Base-by-base conservation (phyloP, 345 rosid species). In the Barbarea vulgaris region DNA sequence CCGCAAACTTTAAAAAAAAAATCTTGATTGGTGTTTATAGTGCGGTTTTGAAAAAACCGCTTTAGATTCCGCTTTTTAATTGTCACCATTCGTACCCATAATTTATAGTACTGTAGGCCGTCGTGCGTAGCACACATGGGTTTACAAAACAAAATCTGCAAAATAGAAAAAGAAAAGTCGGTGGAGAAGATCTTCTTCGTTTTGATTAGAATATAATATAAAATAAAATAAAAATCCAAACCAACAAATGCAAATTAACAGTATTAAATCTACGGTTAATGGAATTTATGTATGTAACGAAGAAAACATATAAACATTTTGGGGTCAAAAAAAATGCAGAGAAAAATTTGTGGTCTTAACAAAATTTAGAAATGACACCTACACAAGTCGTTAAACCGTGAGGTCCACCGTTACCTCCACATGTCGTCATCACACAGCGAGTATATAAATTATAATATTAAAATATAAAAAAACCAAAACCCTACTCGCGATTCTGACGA, bases 391-490 rank as follows among this genome's bases (percentile, higher is more conserved):
- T 77, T 63, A 64, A 7, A 30, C 44, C 42, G 75, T 69, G 71
- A 54, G 80, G 80, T 64, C 76, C 76, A 77, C 36, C 28, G 52
- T 64, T 27, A n/a, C 14, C 0, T 77, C 64, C 77, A 78, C 53
- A 2, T 67, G 77, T 72, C 80, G 28, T 33, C 14, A 33, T 57
- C 67, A 9, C 2, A 58, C 17, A 57, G 81, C 73, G 69, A 58
- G 63, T 77, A 64, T 63, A 51, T 37, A 37, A 37, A 52, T 52
- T 3, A 19, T 21, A 42, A 28, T n/a, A n/a, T n/a, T n/a, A n/a
- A n/a, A n/a, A n/a, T n/a, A n/a, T n/a, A 21, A 42, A 28, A 0
- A 28, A 56, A 12, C 1, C 13, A 27, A 75, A 76, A 54, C 65
- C 75, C 51, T 76, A 68, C 65, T 76, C 79, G 56, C 80, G 58